Conservation (phyloP, 73 alveolate species). For the Paramecium bursaria region DNA sequence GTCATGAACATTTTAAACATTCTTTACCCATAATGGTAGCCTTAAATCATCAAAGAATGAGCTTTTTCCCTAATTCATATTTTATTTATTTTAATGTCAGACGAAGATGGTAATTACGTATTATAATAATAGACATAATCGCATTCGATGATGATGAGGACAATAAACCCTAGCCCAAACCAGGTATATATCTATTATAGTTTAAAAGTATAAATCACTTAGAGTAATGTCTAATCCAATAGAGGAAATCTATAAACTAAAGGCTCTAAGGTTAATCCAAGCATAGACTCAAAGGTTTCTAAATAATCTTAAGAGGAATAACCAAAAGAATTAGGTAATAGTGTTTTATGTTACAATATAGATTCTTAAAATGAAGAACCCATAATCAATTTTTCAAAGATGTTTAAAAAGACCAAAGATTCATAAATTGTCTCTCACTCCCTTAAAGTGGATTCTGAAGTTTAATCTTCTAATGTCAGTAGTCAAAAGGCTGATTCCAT, state of each 20-base stretch:
- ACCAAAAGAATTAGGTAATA: background rate
- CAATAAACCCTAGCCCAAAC: too few species aligned
- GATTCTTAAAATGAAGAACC: too few species aligned
- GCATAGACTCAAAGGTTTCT: background rate
- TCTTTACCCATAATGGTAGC: slow-evolving; percentile 6
- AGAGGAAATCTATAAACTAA: slow-evolving; percentile 16
- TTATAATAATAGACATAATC: slow-evolving; percentile 20
- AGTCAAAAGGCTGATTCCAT: background rate
- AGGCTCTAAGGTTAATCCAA: background rate
- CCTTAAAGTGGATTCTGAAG: slow-evolving; percentile 1
- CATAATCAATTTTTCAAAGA: slow-evolving; percentile 28
- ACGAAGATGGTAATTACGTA: background rate
- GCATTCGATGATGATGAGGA: slow-evolving; percentile 61
- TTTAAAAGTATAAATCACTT: too few species aligned
- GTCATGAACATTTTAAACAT: background rate
- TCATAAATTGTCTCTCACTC: background rate
- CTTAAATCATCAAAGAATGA: slow-evolving; percentile 59
- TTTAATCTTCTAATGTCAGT: background rate
- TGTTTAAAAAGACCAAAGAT: slow-evolving; percentile 24
- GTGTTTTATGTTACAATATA: background rate
- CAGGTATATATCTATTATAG: too few species aligned
- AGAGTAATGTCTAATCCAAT: too few species aligned
- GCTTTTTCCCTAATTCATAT: slow-evolving; percentile 48
- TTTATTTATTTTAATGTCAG: slow-evolving; percentile 19
- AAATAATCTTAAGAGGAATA: background rate